A percentile compares a stretch with the other conserved stretches of the same genome.
These are phyloP conservation scores for Ceraceosorus guamensis DNA, from an alignment of 1,284 basidiomycete genomes.

Conservation along the genomic window DNA sequence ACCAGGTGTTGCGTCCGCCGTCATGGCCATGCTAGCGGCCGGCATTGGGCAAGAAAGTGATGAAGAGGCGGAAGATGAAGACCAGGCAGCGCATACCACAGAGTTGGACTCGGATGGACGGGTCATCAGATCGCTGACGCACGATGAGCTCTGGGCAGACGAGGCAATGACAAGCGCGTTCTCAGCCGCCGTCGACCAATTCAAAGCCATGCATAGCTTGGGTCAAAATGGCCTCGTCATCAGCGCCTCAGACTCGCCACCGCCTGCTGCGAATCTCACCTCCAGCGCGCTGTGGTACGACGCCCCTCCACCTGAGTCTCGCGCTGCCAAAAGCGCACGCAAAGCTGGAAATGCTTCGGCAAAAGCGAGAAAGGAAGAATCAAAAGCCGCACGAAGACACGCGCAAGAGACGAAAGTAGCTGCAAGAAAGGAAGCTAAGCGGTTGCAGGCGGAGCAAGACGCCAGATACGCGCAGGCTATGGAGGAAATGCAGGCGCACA, in stretches of 20 bases:
- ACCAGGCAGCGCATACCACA: too few species aligned
- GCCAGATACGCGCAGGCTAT: not conserved
- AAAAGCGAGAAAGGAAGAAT: not conserved
- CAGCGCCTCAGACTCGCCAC: too few species aligned
- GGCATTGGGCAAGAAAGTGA: too few species aligned
- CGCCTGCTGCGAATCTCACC: not conserved
- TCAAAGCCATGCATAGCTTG: conserved; percentile 4
- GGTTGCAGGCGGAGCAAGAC: conserved; percentile 5
- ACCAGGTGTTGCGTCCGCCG: too few species aligned
- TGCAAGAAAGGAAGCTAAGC: not conserved
- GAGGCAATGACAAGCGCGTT: conserved; percentile 8
- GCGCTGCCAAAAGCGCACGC: conserved; percentile 1
- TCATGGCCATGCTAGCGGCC: too few species aligned
- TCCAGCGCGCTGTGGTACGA: conserved; percentile 10
- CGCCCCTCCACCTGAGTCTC: conserved; percentile 1
- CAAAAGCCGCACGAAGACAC: too few species aligned
- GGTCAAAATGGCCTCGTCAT: not conserved
- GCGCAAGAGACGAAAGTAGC: too few species aligned
- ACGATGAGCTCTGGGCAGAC: conserved; percentile 14
- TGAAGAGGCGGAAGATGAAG: too few species aligned
- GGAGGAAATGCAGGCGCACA: conserved; percentile 2
- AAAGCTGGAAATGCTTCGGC: not conserved
- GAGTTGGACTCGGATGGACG: too few species aligned
- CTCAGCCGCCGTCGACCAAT: conserved; percentile 10
- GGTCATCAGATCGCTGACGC: conserved; percentile 2